These are phyloP conservation scores for Rhynchosporium agropyri DNA, from an alignment of 2,329 filamentous ascomycete species.

Conservation along the genomic window DNA sequence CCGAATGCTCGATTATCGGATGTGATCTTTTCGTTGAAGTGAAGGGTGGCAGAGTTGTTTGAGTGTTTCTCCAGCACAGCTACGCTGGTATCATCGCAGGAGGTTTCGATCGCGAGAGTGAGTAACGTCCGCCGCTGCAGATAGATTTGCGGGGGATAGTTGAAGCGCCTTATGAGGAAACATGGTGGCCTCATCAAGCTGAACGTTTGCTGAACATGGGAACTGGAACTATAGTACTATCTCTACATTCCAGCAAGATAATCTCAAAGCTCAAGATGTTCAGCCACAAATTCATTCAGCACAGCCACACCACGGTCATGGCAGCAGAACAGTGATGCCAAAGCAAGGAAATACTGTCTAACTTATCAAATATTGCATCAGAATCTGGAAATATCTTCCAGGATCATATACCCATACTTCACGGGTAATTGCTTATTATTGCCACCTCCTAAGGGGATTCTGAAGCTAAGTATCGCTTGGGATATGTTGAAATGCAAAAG, in stretches of 20 bases:
- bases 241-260: background rate
- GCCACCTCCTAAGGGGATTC: background rate
- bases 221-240: background rate
- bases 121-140: conserved; percentile 46
- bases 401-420: too few species aligned
- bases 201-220: background rate
- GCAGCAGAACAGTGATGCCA: too few species aligned
- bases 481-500: too few species aligned
- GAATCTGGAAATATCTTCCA: too few species aligned
- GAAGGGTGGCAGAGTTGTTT: conserved; percentile 55
- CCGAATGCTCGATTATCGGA: conserved; percentile 74
- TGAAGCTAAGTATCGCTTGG: too few species aligned
- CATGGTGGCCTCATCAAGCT: conserved; percentile 41
- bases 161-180: conserved; percentile 33
- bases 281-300: conserved; percentile 13
- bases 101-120: conserved; percentile 78
- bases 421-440: too few species aligned
- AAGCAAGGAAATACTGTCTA: too few species aligned
- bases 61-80: conserved; percentile 68
- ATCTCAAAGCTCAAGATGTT: conserved; percentile 9
- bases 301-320: conserved; percentile 12
- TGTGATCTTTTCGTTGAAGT: conserved; percentile 81
- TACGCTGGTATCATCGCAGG: conserved; percentile 92
- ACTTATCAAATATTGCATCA: background rate
- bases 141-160: conserved; percentile 2